phyloP scores from a whole-genome alignment of 1,139 yeast species.

The Candida tropicalis region DNA sequence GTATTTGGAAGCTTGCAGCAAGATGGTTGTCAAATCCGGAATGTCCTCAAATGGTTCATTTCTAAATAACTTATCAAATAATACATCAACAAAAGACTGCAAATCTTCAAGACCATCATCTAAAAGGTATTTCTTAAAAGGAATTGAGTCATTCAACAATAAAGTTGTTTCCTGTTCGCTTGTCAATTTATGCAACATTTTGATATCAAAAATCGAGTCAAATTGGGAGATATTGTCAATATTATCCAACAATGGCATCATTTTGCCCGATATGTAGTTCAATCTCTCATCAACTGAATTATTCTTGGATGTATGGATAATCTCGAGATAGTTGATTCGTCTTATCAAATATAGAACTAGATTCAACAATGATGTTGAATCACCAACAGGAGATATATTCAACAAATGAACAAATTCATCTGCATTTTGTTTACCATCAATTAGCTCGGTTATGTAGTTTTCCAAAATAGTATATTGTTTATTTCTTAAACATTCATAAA shows the following conservation, averaged over 20 bases:
- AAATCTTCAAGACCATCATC: slow-evolving; percentile 1
- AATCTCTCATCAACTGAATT: slow-evolving; percentile 18
- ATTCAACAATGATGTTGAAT: slow-evolving; percentile 17
- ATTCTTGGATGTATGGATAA: slow-evolving; percentile 10
- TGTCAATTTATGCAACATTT: slow-evolving; percentile 19
- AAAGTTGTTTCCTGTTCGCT: slow-evolving; percentile 32
- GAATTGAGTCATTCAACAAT: slow-evolving; percentile 18
- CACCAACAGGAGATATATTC: slow-evolving; percentile 11
- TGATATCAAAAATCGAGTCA: slow-evolving; percentile 9
- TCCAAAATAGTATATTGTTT: slow-evolving; percentile 28
- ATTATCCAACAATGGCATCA: slow-evolving; percentile 34
- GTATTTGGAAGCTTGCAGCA: slow-evolving; percentile 33
- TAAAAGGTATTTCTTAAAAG: neutral
- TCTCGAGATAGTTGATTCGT: slow-evolving; percentile 20
- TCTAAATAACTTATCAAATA: slow-evolving; percentile 15
- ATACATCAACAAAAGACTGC: slow-evolving; percentile 5
- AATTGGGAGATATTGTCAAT: slow-evolving; percentile 14
- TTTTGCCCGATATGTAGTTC: slow-evolving; percentile 27
- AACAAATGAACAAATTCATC: slow-evolving; percentile 12
- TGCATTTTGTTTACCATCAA: slow-evolving; percentile 4
- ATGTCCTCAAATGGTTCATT: slow-evolving; percentile 14
- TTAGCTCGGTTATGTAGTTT: slow-evolving; percentile 14
- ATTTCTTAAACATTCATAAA: slow-evolving; percentile 22
- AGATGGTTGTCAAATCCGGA: slow-evolving; percentile 30
- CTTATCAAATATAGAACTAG: slow-evolving; percentile 30